Evolutionary conservation across 2,329 filamentous ascomycete genomes (phyloP).

Genomic region (Thelonectria olida): DNA sequence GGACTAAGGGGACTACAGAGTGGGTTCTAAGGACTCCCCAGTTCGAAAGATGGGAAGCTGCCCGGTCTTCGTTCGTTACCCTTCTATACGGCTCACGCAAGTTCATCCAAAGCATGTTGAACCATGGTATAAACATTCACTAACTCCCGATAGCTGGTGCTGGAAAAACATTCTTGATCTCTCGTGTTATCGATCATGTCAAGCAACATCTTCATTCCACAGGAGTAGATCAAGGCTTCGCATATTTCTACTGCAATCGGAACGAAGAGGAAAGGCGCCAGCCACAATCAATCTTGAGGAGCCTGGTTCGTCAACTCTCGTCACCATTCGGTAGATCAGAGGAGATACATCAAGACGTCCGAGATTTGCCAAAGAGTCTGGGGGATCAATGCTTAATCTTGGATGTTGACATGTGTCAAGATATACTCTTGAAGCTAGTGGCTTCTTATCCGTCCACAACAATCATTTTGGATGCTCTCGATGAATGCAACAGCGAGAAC

Average conservation of each 20-base stretch:
- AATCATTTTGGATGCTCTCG: neutral
- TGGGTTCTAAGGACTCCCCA: too few relatives aligned
- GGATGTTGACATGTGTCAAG: too few relatives aligned
- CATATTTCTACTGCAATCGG: conserved; percentile 17
- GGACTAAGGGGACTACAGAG: too few relatives aligned
- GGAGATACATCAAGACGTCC: too few relatives aligned
- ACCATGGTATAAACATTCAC: too few relatives aligned
- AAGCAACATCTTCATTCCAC: neutral
- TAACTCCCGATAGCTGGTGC: conserved; percentile 30
- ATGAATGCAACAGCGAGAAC: neutral
- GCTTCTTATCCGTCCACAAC: neutral
- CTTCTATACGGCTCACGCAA: too few relatives aligned
- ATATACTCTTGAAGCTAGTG: neutral
- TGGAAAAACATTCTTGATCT: conserved; percentile 49
- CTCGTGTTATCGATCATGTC: conserved; percentile 29
- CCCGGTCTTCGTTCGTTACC: too few relatives aligned
- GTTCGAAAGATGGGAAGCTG: too few relatives aligned
- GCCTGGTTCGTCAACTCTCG: conserved; percentile 38
- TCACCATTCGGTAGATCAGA: too few relatives aligned
- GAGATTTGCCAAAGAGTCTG: neutral
- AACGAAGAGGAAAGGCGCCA: conserved; percentile 37
- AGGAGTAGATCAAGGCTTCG: neutral
- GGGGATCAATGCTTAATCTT: neutral
- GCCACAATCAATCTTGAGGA: conserved; percentile 35
- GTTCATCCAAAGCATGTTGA: too few relatives aligned